Evolutionary conservation across 129 eudicot species (phyloP), one percentile per base, ranked within the genome.

Genomic region (Chrysanthemum seticuspe): DNA sequence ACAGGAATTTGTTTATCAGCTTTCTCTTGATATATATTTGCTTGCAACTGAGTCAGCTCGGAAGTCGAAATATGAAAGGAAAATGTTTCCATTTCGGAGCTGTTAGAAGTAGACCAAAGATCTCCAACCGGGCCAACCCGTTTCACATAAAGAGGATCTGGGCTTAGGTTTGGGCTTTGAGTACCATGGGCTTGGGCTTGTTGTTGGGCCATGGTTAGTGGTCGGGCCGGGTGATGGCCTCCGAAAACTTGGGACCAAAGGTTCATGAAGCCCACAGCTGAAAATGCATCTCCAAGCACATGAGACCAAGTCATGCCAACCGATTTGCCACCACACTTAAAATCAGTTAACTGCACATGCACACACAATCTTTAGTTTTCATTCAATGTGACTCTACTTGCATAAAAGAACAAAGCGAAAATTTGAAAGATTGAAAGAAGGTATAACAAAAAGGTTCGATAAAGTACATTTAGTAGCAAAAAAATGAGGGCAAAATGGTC

Each of bases 221-320:
- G 81, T 56, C 64, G 65, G 58, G 25, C 51, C 2, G 74, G 83
- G 18, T 80, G 6, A 13, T 64, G 58, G 27, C 85, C 82, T 1
- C 56, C 74, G 61, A 85, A 54, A 36, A 73, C 47, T 64, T 85
- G 58, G 31, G 82, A 81, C 84, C 88, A 85, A 5, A 67, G 16
- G 65, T 69, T 86, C 27, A 86, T 74, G 71, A 77, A 91, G 2
- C 68, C 70, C 47, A 87, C 70, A 0, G 85, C 92, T 0, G 87
- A 88, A 67, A 82, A 85, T 51, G 71, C 78, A 72, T 88, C 96
- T 14, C 97, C 97, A 4, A 91, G 87, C 18, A 86, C 78, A 75
- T 91, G 97, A 53, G 97, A 80, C 92, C 90, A 86, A 62, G 91
- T 88, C 69, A 91, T 53, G 56, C 96, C 96, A 62, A 91, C 68